Evolutionary conservation across 164 flowering plant genomes (phyloP), one percentile per base, ranked within the genome.

Genomic region (Pachysandra terminalis): DNA sequence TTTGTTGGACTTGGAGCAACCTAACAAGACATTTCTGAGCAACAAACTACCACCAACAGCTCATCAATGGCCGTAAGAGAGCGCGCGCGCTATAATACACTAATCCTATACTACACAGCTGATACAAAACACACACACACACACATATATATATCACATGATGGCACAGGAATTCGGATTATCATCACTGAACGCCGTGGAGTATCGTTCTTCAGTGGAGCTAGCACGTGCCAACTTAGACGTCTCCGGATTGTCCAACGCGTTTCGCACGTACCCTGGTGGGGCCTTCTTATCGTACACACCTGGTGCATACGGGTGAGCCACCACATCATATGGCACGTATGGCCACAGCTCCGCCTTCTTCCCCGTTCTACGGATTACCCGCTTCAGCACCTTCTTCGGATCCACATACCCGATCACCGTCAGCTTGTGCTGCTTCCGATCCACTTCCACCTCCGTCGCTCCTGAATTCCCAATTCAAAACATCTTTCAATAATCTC

Each of bases 231-330:
- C 95, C 23, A 90, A 82, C 32, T 77, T 75, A 0, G 77, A 41
- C 32, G 70, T 41, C 0, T 61, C 77, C 0, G 87, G 88, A 66
- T 90, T 90, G 0, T 72, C 52, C 26, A 64, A 22, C 0, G 73
- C 72, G 54, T 80, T 74, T 0, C 98, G 78, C 41, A 94, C 98
- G 78, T 89, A 91, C 35, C 98, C 98, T 7, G 93, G 61, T 0
- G 98, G 98, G 2, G 98, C 98, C 69, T 88, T 94, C 81, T 81
- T 88, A 65, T 94, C 98, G 65, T 94, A 94, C 7, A 85, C 89
- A 5, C 97, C 98, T 0, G 77, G 82, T 0, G 96, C 98, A 28
- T 94, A 94, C 1, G 98, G 98, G 67, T 94, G 97, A 9, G 65
- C 87, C 3, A 91, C 98, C 14, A 72, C 82, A 51, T 86, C 90